Base-by-base conservation (phyloP, 331 rosid species). In the Phaseolus coccineus region DNA sequence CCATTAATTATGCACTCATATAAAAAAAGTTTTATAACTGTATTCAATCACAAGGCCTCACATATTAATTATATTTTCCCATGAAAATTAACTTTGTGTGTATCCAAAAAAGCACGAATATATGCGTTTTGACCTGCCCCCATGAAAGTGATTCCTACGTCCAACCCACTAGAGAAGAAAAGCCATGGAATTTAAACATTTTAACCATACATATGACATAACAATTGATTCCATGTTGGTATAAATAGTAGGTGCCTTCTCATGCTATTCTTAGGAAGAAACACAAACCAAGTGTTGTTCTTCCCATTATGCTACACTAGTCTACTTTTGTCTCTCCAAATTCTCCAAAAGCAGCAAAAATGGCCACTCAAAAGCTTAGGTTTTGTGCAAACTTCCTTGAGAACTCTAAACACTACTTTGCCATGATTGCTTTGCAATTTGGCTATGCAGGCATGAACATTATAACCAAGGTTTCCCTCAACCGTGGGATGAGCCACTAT, bases 381-480 rank as follows among this genome's bases (percentile, higher is more conserved):
- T 31, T 87, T 55, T 84, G 80, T 50, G 69, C 69, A 57, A 82
- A 76, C 40, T 86, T 87, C 57, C 40, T 90, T 3, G 93, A 91
- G 53, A 81, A 33, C 58, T 90, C 94, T 2, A 93, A 89, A 80
- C 94, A 87, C 62, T 77, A 95, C 87, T 77, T 95, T 67, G 98
- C 98, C 16, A 95, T 93, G 99, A 90, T 93, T 7, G 74, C 89
- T 3, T 42, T 95, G 9, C 98, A 95, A 15, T 93, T 95, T 40
- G 99, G 98, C 50, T 95, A 90, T 44, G 98, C 98, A 0, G 99
- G 98, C 15, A 91, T 95, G 99, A 93, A 90, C 53, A 85, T 93
- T 37, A 91, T 95, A 77, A 81, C 93, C 33, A 95, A 95, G 81
- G 87, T 95, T 42, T 95, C 97, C 8, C 97, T 95, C 55, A 91